Evolutionary conservation across 1,284 basidiomycete species (phyloP).

Genomic region (Papiliotrema flavescens): DNA sequence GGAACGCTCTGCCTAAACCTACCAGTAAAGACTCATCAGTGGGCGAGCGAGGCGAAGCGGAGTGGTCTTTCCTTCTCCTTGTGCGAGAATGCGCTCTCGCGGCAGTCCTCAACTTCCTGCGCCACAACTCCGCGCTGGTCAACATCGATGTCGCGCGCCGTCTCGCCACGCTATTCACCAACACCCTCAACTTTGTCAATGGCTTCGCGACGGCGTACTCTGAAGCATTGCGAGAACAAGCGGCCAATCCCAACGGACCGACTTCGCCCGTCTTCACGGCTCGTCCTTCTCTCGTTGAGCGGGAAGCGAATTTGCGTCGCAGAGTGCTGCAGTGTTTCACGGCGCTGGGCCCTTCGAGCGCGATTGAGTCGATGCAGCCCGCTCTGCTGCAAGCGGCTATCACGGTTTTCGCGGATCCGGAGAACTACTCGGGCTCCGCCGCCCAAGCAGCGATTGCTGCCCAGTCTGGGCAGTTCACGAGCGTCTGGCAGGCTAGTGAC

Average conservation of each 20-base stretch:
- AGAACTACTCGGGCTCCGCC: constrained; percentile 64
- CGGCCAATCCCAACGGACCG: constrained; percentile 30
- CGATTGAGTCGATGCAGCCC: constrained; percentile 76
- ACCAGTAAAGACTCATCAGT: constrained; percentile 75
- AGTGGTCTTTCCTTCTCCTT: constrained; percentile 89
- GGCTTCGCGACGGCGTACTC: constrained; percentile 52
- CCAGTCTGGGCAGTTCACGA: constrained; percentile 77
- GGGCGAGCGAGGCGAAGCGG: constrained; percentile 64
- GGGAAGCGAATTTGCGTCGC: constrained; percentile 77
- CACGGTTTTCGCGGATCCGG: constrained; percentile 78
- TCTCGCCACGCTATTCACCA: constrained; percentile 78
- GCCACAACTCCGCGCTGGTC: constrained; percentile 73
- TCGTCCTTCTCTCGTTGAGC: constrained; percentile 65
- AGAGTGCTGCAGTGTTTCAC: constrained; percentile 88
- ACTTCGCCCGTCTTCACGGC: constrained; percentile 50
- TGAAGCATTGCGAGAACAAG: constrained; percentile 47
- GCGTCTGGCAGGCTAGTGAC: constrained; percentile 81
- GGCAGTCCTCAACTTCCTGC: constrained; percentile 81
- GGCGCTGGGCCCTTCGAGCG: constrained; percentile 69
- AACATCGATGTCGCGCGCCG: constrained; percentile 87
- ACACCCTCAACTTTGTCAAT: constrained; percentile 85
- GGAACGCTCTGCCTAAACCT: constrained; percentile 93
- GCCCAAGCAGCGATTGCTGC: constrained; percentile 91
- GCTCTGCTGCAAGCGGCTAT: constrained; percentile 78
- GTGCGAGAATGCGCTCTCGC: constrained; percentile 87